A percentile compares a stretch with the other conserved stretches of the same genome.
phyloP scores from a whole-genome alignment of 2,329 filamentous ascomycete genomes.

The Pestalotiopsis sp. region DNA sequence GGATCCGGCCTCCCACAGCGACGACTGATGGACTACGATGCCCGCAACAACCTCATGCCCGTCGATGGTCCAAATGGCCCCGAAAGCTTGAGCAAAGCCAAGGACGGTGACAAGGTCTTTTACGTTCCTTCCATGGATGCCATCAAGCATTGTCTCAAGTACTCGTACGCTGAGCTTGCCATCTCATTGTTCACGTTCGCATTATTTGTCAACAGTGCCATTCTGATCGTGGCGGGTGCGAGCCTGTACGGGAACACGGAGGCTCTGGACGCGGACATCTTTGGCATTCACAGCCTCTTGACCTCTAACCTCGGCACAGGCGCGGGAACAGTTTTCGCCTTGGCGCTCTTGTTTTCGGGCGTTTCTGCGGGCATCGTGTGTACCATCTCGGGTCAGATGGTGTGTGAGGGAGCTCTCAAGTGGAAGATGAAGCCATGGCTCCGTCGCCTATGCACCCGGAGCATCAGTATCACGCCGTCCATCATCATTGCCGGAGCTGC shows the following conservation, averaged over 20 bases:
- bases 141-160: slow-evolving; percentile 75
- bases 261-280: slow-evolving; percentile 75
- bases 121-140: slow-evolving; percentile 74
- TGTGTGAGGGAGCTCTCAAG: slow-evolving; percentile 78
- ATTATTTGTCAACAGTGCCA: slow-evolving; percentile 81
- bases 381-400: slow-evolving; percentile 89
- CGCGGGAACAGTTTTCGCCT: slow-evolving; percentile 82
- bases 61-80: slow-evolving; percentile 29
- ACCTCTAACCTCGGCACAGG: slow-evolving; percentile 69
- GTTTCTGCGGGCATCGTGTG: slow-evolving; percentile 84
- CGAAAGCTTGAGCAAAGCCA: slow-evolving; percentile 27
- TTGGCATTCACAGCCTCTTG: slow-evolving; percentile 78
- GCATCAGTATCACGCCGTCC: slow-evolving; percentile 78
- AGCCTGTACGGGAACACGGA: slow-evolving; percentile 67
- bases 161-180: slow-evolving; percentile 71
- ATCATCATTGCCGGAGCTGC: slow-evolving; percentile 84
- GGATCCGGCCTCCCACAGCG: slow-evolving; percentile 72
- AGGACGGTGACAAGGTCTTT: slow-evolving; percentile 46
- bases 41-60: slow-evolving; percentile 56
- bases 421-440: slow-evolving; percentile 80
- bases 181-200: slow-evolving; percentile 81
- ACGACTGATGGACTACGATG: slow-evolving; percentile 66
- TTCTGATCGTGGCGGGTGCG: slow-evolving; percentile 80
- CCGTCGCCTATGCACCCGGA: slow-evolving; percentile 75
- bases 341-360: slow-evolving; percentile 79